Base-by-base conservation (phyloP, 768 basidiomycete genomes). In the Russula olivacea region DNA sequence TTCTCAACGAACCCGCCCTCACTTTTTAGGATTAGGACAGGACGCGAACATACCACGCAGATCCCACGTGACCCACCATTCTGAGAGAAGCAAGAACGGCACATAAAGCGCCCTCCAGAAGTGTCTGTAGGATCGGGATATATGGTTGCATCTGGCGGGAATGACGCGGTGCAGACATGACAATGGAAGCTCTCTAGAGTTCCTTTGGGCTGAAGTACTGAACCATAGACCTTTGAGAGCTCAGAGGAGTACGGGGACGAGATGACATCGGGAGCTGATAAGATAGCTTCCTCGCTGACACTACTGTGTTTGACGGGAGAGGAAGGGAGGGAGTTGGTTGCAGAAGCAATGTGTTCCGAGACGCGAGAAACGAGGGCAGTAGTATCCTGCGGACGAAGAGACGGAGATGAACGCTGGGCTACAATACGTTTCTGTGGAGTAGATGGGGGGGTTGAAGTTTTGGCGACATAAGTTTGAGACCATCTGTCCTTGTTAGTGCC, bases 121-220 rank as follows among this genome's bases (percentile, higher is more conserved):
- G 54, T 28, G 8, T 63, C 45, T n/a, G 62, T 55, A 2, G 87
- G 87, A 68, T 91, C 86, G 1, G 91, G 91, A 70, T 91, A 93
- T 63, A 93, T 90, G 34, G 91, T 93, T 23, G 88, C 83, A 71
- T 93, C 91, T 2, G 91, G 90, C 40, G 84, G 81, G 69, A 93
- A 93, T 11, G 79, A 76, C 0, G 78, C 72, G 17, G 77, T 75
- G 71, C 91, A 93, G 14, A 83, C 71, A 38, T 80, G 81, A 71
- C 91, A 93, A 3, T 83, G 81, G 69, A 87, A 86, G 30, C 84
- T 80, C 10, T 80, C 72, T n/a, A 92, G 78, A 7, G 86, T 81
- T 69, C 88, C 88, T 67, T 85, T 85, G 25, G 89, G 83, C 70
- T 92, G 91, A 19, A 93, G 76, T 25, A 93, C 81, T 0, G 91